Evolutionary conservation across 331 rosid species (phyloP).

Genomic region (Rosa hybrid): DNA sequence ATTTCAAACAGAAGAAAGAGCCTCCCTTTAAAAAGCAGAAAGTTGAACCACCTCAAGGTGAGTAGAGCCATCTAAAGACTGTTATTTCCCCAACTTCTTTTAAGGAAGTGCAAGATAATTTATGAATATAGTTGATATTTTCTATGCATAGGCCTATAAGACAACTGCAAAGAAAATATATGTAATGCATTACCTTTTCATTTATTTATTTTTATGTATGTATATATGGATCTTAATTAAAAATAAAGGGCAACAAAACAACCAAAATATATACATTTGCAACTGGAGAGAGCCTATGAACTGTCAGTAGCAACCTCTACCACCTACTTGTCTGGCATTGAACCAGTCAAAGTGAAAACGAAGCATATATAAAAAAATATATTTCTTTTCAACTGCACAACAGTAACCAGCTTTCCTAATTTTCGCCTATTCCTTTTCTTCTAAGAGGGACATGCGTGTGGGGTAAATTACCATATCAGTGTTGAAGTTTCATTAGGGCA

Average conservation of each 20-base stretch:
- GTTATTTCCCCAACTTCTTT: not conserved
- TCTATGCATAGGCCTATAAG: not conserved
- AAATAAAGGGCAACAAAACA: not conserved
- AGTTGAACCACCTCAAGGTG: conserved; percentile 76
- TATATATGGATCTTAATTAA: not conserved
- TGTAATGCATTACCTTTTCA: not conserved
- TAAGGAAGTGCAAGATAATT: not conserved
- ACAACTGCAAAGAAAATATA: not conserved
- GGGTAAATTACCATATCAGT: not conserved
- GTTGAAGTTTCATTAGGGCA: not conserved
- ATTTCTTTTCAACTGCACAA: not conserved
- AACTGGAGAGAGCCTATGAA: not conserved
- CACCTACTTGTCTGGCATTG: not conserved
- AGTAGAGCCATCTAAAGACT: conserved; percentile 31
- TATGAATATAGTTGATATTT: not conserved
- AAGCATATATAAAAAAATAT: not conserved
- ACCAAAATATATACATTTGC: not conserved
- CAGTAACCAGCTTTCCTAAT: not conserved
- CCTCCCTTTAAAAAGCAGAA: conserved; percentile 74
- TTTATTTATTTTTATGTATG: not conserved
- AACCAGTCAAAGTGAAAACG: not conserved
- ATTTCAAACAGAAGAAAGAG: conserved; percentile 69
- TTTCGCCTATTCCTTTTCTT: not conserved
- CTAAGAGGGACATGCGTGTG: not conserved
- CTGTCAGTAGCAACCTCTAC: not conserved